Evolutionary conservation across 2,329 filamentous ascomycete genomes (phyloP), one percentile per base, ranked within the genome.

Genomic region (Scorias spongiosa): DNA sequence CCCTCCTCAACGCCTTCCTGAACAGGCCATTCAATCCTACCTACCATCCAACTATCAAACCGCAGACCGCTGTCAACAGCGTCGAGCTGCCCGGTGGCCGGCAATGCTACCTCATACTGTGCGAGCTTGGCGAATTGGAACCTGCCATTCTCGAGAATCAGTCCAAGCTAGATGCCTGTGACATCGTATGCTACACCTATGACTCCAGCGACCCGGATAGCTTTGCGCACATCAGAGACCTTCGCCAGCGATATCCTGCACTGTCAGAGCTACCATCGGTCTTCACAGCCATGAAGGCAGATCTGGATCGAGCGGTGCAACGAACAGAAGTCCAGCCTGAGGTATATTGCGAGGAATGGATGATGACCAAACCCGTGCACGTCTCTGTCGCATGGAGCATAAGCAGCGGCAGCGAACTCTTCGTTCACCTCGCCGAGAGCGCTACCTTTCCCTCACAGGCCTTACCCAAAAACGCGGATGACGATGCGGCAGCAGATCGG

Each of bases 181-280:
- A 98, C 62, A 73, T 98, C 18, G 75, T 98, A 39, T 93, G 89
- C 64, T 96, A 93, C 64, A 81, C 86, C 1, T 98, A 96, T 65
- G 91, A 98, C 66, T 96, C 89, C 2, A 93, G 87, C 1, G 88
- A 98, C 49, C 89, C 91, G 0, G 88, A 96, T 62, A 94, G 86
- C 3, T 98, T 98, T 62, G 79, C 83, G 1, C 88, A 96, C 57
- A 86, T 98, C 43, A 83, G 89, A 32, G 75, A 83, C 14, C 70
- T 95, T 41, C 80, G 88, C 38, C 74, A 76, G 44, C 83, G 80
- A 54, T 83, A 89, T 52, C 79, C 86, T 0, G 81, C 91, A 44
- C 74, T 98, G 2, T 84, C 93, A 59, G 80, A 85, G n/a, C 68
- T 98, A 26, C 91, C 91, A 0, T 81, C 85, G 8, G 81, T 98